Evolutionary conservation across 2,329 filamentous ascomycete species (phyloP), one percentile per base, ranked within the genome.

Genomic region (Ophiocordyceps sinensis): DNA sequence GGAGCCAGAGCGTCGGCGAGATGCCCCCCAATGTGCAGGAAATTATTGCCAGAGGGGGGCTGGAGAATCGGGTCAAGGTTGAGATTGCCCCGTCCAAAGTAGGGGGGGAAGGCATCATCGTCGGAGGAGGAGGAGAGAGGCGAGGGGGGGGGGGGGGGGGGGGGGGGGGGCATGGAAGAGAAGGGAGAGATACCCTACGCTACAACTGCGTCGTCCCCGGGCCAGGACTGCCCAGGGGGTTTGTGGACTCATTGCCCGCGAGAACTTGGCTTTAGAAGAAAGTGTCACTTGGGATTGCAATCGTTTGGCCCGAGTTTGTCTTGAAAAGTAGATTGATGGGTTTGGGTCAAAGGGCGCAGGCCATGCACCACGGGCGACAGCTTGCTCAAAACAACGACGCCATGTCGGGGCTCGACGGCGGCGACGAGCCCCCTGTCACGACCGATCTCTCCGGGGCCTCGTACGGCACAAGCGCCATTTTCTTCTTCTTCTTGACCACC

Each of bases 11-110:
- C 62, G 85, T 94, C 1, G 84, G 84, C 8, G 82, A 91, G 65
- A 57, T 94, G 46, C 83, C 85, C 13, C 77, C 82, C 0, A 94
- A 89, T 54, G 82, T 94, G 42, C 87, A 94, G 59, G 83, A 84
- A 53, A 87, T 89, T 43, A 85, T 89, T 52, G 81, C 83, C 0
- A 61, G 71, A 39, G 85, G 85, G 3, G 86, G 86, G 0, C 55
- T 93, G 45, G 84, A 88, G 67, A 80, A 78, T 47, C 93, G 85
- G 86, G 82, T 91, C 10, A 82, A 82, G 70, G 68, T 71, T 43
- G 69, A 83, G 57, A 82, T 87, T 32, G 43, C 6, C 5, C 19
- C 3, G 19, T 4, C 19, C 19, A 19, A 43, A 37, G 32, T 35
- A 17, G 6, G 32, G 32, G 12, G 5, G 12, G 8, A 3, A 8